phyloP scores from a whole-genome alignment of 805 yeast species.

The Saturnispora hagleri region DNA sequence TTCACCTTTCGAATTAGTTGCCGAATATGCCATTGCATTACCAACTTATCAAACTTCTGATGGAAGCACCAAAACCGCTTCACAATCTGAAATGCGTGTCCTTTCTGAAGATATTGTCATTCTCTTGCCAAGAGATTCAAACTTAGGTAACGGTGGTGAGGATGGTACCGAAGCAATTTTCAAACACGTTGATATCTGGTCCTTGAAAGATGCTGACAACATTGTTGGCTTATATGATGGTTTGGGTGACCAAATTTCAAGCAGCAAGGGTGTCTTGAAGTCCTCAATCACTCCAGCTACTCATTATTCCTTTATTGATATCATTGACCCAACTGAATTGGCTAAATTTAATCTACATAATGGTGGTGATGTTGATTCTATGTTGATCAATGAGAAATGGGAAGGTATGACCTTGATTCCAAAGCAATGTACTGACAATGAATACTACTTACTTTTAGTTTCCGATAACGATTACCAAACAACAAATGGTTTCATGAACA shows the following conservation, averaged over 20 bases:
- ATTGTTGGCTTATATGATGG: conserved; percentile 24
- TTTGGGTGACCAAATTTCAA: conserved; percentile 19
- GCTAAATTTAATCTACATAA: conserved; percentile 26
- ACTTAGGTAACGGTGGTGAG: conserved; percentile 19
- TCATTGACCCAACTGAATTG: conserved; percentile 21
- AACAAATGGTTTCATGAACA: conserved; percentile 23
- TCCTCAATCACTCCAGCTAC: conserved; percentile 21
- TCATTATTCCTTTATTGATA: conserved; percentile 21
- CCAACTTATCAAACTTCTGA: conserved; percentile 18
- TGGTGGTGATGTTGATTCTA: conserved; percentile 23
- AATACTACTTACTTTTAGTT: conserved; percentile 20
- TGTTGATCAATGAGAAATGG: conserved; percentile 27
- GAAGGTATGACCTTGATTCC: conserved; percentile 27
- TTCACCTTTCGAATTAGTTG: conserved; percentile 16
- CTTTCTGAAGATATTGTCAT: conserved; percentile 22
- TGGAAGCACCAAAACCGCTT: conserved; percentile 22
- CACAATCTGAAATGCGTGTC: conserved; percentile 26
- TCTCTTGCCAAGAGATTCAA: conserved; percentile 25
- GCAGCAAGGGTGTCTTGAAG: conserved; percentile 17
- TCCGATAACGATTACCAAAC: conserved; percentile 27
- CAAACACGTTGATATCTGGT: conserved; percentile 25
- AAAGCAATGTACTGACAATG: conserved; percentile 24
- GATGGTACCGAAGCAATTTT: conserved; percentile 20
- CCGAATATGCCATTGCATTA: conserved; percentile 23
- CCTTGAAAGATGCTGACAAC: conserved; percentile 23